Evolutionary conservation across 805 yeast species (phyloP).

Genomic region (Ogataea paradorogensis): DNA sequence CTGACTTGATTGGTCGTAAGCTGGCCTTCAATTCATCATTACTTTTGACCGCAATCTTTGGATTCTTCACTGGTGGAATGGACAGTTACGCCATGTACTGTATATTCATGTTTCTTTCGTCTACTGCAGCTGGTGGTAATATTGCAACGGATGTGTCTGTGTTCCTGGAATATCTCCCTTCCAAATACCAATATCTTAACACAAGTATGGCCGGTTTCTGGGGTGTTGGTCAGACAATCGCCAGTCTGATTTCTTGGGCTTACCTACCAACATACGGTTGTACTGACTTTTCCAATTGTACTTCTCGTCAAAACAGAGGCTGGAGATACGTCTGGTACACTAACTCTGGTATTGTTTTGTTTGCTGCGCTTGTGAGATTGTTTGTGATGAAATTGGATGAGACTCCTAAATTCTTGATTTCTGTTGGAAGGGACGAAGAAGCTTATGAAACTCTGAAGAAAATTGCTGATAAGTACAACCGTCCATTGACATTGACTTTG

Average conservation of each 20-base stretch:
- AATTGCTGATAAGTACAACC: slow-evolving; percentile 46
- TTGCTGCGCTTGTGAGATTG: slow-evolving; percentile 47
- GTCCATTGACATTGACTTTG: slow-evolving; percentile 39
- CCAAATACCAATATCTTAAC: slow-evolving; percentile 44
- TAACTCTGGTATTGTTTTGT: slow-evolving; percentile 50
- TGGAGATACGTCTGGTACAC: slow-evolving; percentile 60
- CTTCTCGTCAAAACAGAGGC: slow-evolving; percentile 48
- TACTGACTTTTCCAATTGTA: slow-evolving; percentile 41
- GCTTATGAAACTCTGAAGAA: slow-evolving; percentile 43
- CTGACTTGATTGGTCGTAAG: slow-evolving; percentile 50
- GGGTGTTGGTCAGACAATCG: slow-evolving; percentile 61
- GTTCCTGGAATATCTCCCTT: slow-evolving; percentile 48
- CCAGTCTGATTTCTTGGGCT: slow-evolving; percentile 54
- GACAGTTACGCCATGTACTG: slow-evolving; percentile 45
- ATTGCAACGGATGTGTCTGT: slow-evolving; percentile 48
- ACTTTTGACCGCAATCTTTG: slow-evolving; percentile 43
- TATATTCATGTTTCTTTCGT: slow-evolving; percentile 39
- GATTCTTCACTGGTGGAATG: slow-evolving; percentile 47
- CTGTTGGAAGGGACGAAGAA: slow-evolving; percentile 49
- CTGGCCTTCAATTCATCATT: slow-evolving; percentile 46
- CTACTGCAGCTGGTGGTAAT: slow-evolving; percentile 51
- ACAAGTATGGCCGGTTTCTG: slow-evolving; percentile 55
- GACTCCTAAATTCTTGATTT: slow-evolving; percentile 53
- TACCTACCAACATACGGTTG: slow-evolving; percentile 51
- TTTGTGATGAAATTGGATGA: slow-evolving; percentile 46